phyloP scores from a whole-genome alignment of 192 early-diverging fungal species.

The Gryganskiella cystojenkinii region DNA sequence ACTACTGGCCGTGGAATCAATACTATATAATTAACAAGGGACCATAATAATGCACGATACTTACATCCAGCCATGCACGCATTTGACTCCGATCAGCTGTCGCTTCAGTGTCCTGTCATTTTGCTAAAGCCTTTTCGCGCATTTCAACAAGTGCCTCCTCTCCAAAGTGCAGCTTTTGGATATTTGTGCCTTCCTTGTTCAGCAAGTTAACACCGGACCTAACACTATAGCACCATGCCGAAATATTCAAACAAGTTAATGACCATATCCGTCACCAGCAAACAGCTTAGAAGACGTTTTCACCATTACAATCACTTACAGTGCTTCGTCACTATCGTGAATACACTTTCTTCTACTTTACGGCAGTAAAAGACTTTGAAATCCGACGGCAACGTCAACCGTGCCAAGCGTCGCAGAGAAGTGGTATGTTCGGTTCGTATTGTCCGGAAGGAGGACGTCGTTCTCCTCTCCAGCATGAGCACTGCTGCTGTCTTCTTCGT shows the following conservation, averaged over 20 bases:
- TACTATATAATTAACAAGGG: too few relatives aligned
- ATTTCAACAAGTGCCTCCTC: conserved; percentile 24
- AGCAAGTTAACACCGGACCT: conserved; percentile 36
- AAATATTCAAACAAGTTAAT: conserved; percentile 25
- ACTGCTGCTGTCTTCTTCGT: not conserved
- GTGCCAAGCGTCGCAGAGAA: conserved; percentile 19
- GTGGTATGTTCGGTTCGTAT: conserved; percentile 5
- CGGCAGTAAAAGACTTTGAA: conserved; percentile 14
- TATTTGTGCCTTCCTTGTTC: conserved; percentile 15
- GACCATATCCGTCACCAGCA: conserved; percentile 12
- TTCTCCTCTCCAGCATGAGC: conserved; percentile 17
- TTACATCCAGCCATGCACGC: conserved; percentile 37
- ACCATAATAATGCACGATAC: too few relatives aligned
- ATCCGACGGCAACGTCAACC: conserved; percentile 14
- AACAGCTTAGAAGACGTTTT: conserved; percentile 11
- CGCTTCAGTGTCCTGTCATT: conserved; percentile 27
- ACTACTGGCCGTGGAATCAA: too few relatives aligned
- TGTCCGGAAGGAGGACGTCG: conserved; percentile 26
- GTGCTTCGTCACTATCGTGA: conserved; percentile 28
- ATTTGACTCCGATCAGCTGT: conserved; percentile 21
- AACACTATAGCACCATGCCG: conserved; percentile 14
- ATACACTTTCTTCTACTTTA: conserved; percentile 21
- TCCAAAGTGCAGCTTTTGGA: conserved; percentile 35
- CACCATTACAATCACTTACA: conserved; percentile 24
- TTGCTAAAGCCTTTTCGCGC: conserved; percentile 35